phyloP scores from a whole-genome alignment of 768 basidiomycete genomes.

The Pleurotus citrinopileatus region DNA sequence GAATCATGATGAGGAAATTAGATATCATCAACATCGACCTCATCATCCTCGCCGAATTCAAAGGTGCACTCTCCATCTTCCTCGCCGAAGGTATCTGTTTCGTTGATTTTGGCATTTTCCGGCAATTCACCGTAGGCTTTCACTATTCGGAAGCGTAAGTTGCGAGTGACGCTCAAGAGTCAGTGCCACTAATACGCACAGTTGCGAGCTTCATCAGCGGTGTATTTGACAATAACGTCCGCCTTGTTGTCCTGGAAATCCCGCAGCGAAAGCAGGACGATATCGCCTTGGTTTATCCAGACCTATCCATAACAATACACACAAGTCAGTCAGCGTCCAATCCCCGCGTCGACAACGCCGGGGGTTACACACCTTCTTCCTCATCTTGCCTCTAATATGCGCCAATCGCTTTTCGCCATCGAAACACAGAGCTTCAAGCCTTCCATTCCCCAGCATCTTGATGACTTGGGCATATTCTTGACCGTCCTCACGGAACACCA shows the following conservation, averaged over 20 bases:
- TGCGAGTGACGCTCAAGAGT: slow-evolving; percentile 10
- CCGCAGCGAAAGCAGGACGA: slow-evolving; percentile 89
- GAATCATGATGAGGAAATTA: slow-evolving; percentile 30
- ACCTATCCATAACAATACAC: slow-evolving; percentile 53
- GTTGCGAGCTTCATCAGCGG: slow-evolving; percentile 90
- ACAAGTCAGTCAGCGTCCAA: neutral
- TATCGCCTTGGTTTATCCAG: slow-evolving; percentile 99
- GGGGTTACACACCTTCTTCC: slow-evolving; percentile 82
- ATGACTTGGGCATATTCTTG: slow-evolving; percentile 98
- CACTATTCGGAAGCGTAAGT: slow-evolving; percentile 43
- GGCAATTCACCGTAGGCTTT: slow-evolving; percentile 99
- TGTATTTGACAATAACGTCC: slow-evolving; percentile 99
- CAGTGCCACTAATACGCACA: slow-evolving; percentile 34
- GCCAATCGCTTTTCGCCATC: slow-evolving; percentile 98
- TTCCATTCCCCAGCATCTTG: slow-evolving; percentile 99
- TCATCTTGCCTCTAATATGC: slow-evolving; percentile 98
- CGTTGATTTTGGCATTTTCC: slow-evolving; percentile 95
- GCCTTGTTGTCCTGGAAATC: slow-evolving; percentile 99
- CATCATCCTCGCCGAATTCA: slow-evolving; percentile 87
- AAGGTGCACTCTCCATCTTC: slow-evolving; percentile 88
- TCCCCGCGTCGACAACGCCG: neutral
- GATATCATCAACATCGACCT: slow-evolving; percentile 90
- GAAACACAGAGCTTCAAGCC: slow-evolving; percentile 94
- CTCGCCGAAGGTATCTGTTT: slow-evolving; percentile 90
- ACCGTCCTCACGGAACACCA: slow-evolving; percentile 97